phyloP scores from a whole-genome alignment of 371 early-diverging fungal genomes.

The Mortierella sp. region DNA sequence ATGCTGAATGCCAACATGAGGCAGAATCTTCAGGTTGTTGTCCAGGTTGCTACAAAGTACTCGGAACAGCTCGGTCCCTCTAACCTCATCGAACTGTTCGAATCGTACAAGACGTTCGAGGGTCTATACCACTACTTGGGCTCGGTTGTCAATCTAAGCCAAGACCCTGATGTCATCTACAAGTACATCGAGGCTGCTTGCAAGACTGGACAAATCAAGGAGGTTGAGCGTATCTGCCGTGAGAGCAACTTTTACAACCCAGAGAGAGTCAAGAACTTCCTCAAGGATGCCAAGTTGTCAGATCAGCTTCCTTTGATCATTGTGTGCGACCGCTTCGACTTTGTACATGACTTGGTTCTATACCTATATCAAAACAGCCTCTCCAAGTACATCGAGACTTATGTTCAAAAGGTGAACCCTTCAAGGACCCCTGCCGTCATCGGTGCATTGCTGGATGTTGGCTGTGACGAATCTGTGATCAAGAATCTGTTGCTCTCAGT shows the following conservation, averaged over 20 bases:
- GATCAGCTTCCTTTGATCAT: slow-evolving; percentile 98
- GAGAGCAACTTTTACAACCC: slow-evolving; percentile 96
- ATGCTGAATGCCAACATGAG: slow-evolving; percentile 87
- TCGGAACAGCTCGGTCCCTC: slow-evolving; percentile 91
- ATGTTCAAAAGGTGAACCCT: slow-evolving; percentile 97
- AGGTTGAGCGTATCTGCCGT: slow-evolving; percentile 96
- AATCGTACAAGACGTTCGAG: slow-evolving; percentile 91
- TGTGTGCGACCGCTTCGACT: slow-evolving; percentile 96
- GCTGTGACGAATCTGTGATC: slow-evolving; percentile 94
- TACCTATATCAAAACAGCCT: slow-evolving; percentile 93
- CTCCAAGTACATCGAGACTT: slow-evolving; percentile 96
- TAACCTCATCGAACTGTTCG: slow-evolving; percentile 91
- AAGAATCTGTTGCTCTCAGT: slow-evolving; percentile 88
- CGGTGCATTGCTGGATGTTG: slow-evolving; percentile 97
- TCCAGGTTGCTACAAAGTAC: slow-evolving; percentile 96
- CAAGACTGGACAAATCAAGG: slow-evolving; percentile 93
- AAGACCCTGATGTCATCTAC: slow-evolving; percentile 95
- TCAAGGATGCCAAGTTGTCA: slow-evolving; percentile 94
- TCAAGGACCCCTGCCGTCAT: slow-evolving; percentile 94
- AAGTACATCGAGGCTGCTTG: slow-evolving; percentile 98
- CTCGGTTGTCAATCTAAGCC: slow-evolving; percentile 92
- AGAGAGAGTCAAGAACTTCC: slow-evolving; percentile 97
- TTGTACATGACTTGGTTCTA: slow-evolving; percentile 96
- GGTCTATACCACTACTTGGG: slow-evolving; percentile 92
- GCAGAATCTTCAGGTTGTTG: slow-evolving; percentile 94